Evolutionary conservation across 2,329 filamentous ascomycete species (phyloP), one percentile per base, ranked within the genome.

Genomic region (Graphiopsis chlorocephala): DNA sequence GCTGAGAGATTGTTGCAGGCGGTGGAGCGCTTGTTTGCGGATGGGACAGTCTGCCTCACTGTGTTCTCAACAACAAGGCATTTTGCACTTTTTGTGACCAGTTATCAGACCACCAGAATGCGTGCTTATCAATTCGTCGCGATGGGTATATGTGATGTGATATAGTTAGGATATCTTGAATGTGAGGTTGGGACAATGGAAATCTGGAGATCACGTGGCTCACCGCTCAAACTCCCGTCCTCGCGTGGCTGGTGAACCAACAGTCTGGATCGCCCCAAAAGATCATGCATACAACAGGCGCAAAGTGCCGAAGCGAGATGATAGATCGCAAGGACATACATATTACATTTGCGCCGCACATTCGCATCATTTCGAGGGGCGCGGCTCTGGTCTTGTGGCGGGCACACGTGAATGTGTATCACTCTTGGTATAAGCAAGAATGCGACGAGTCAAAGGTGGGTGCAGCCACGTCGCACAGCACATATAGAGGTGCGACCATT

Each of bases 301-400:
- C 57, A 29, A 62, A 53, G 48, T 62, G 47, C 59, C 59, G 59
- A 62, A 53, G 59, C 59, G 59, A 61, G 59, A 60, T 50, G 57
- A 60, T 50, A 29, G 42, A 26, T 60, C 38, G 38, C 25, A 20
- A 47, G 11, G 17, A 58, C 31, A 28, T 17, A 23, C 35, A 25
- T 25, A 17, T n/a, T 23, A n/a, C 26, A n/a, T 11, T 26, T 59
- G 25, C n/a, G 35, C 35, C 35, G 38, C 56, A 29, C 29, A 31
- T 31, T n/a, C 35, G 28, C 52, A n/a, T 56, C 29, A 4, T 42
- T 42, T 42, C 17, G 35, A 42, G 35, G 35, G 17, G 35, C 35
- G n/a, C 35, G 35, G 4, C 35, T 42, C 6, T 42, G 17, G 35
- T 42, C 33, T n/a, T 42, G 35, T n/a, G 35, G 35, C 35, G 35